Evolutionary conservation across 805 yeast genomes (phyloP).

Genomic region (Metschnikowia hibisci): DNA sequence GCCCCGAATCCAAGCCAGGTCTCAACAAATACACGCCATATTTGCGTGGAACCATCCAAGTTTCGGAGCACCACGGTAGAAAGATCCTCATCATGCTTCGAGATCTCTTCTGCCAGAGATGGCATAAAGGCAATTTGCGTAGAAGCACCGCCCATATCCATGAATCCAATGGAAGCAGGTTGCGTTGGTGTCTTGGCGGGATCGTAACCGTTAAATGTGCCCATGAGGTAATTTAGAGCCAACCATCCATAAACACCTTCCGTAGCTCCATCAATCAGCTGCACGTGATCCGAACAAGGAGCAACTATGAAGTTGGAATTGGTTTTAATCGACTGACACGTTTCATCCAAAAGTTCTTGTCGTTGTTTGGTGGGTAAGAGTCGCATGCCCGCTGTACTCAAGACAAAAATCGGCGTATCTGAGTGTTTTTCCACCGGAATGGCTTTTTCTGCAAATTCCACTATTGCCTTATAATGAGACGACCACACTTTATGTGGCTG

Average conservation of each 20-base stretch:
- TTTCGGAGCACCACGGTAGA: constrained; percentile 62
- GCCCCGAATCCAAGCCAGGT: constrained; percentile 99
- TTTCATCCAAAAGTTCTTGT: constrained; percentile 48
- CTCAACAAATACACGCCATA: constrained; percentile 86
- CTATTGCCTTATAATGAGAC: constrained; percentile 61
- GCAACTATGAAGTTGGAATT: constrained; percentile 55
- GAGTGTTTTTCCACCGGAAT: constrained; percentile 59
- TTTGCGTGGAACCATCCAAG: constrained; percentile 63
- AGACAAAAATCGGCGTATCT: constrained; percentile 82
- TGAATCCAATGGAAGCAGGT: constrained; percentile 77
- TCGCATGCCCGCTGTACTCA: constrained; percentile 97
- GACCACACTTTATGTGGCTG: constrained; percentile 59
- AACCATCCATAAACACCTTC: constrained; percentile 98
- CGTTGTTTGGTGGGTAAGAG: constrained; percentile 56
- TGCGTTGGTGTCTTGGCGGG: constrained; percentile 23
- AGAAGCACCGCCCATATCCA: constrained; percentile 99
- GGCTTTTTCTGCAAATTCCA: constrained; percentile 63
- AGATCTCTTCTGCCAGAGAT: constrained; percentile 51
- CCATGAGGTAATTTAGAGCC: constrained; percentile 79
- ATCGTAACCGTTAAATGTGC: constrained; percentile 45
- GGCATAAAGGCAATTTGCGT: constrained; percentile 95
- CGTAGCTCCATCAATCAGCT: constrained; percentile 87
- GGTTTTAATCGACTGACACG: constrained; percentile 54
- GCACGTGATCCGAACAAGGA: constrained; percentile 67
- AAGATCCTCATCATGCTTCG: constrained; percentile 68